These are phyloP conservation scores for Linnemannia hyalina DNA, from an alignment of 192 early-diverging fungal species.

Conservation along the genomic window DNA sequence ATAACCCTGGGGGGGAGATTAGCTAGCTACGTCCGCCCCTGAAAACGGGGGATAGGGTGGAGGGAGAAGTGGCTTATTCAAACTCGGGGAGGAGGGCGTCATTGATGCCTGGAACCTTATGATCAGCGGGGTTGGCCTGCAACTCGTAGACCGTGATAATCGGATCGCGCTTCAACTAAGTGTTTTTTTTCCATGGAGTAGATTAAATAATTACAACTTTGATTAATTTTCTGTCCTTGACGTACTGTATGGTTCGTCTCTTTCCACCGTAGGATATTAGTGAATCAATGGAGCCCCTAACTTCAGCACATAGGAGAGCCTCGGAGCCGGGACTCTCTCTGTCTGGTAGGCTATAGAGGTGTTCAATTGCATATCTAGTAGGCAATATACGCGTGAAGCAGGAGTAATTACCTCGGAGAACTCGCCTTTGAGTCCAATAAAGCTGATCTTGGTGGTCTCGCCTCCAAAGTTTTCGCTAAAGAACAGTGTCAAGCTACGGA, in stretches of 20 bases:
- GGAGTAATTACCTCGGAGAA: slow-evolving; percentile 72
- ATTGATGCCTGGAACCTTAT: slow-evolving; percentile 70
- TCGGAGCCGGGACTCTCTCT: no score
- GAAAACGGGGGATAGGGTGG: no score
- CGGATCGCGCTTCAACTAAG: slow-evolving; percentile 72
- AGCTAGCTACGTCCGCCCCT: no score
- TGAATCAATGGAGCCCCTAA: no score
- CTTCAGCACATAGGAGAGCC: no score
- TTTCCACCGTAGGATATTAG: no score
- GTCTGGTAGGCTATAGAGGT: no score
- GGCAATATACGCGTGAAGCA: no score
- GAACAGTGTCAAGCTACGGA: slow-evolving; percentile 85
- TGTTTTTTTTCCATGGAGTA: neutral
- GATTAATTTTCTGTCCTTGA: neutral
- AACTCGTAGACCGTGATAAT: slow-evolving; percentile 82
- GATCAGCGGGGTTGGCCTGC: slow-evolving; percentile 79
- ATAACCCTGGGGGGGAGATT: no score
- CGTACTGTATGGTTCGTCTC: neutral
- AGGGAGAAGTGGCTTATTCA: slow-evolving; percentile 43
- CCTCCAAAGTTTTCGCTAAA: slow-evolving; percentile 85
- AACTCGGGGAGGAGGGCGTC: slow-evolving; percentile 60
- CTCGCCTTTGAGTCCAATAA: slow-evolving; percentile 94
- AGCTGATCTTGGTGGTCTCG: slow-evolving; percentile 81
- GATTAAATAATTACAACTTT: neutral
- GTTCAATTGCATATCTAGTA: no score